phyloP scores from a whole-genome alignment of 495 filamentous ascomycete species.

The Hypoxylon trugodes region DNA sequence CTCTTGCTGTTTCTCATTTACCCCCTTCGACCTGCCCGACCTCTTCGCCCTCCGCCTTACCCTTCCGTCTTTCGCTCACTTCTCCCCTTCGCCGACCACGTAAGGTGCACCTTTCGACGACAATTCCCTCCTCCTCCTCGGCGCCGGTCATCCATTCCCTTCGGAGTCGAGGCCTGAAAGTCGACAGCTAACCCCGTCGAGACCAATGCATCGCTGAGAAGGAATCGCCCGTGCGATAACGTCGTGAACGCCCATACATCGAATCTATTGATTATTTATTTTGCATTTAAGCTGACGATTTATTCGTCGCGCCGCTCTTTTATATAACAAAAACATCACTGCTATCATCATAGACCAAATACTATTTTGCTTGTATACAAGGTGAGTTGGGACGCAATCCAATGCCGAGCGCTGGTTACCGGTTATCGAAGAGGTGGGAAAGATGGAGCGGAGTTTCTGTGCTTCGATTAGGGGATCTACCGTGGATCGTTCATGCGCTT shows the following conservation, averaged over 20 bases:
- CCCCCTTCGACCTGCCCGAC: slow-evolving; percentile 36
- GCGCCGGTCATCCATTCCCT: slow-evolving; percentile 28
- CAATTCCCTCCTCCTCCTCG: slow-evolving; percentile 27
- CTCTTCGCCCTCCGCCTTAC: slow-evolving; percentile 30
- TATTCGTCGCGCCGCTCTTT: slow-evolving; percentile 43
- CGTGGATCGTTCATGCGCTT: slow-evolving; percentile 34
- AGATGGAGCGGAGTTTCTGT: slow-evolving; percentile 22
- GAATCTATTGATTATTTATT: slow-evolving; percentile 17
- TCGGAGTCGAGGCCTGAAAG: slow-evolving; percentile 26
- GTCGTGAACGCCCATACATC: slow-evolving; percentile 37
- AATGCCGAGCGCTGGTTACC: not conserved
- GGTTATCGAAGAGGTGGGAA: slow-evolving; percentile 4
- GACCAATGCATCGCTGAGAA: slow-evolving; percentile 41
- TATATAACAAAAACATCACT: slow-evolving; percentile 25
- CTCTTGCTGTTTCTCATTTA: slow-evolving; percentile 42
- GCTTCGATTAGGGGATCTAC: slow-evolving; percentile 24
- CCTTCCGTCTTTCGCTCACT: slow-evolving; percentile 38
- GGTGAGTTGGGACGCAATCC: slow-evolving; percentile 17
- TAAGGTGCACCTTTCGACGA: slow-evolving; percentile 41
- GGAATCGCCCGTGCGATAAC: slow-evolving; percentile 41
- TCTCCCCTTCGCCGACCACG: slow-evolving; percentile 41
- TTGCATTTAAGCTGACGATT: slow-evolving; percentile 39
- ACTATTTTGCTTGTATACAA: slow-evolving; percentile 36
- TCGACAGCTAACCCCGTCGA: slow-evolving; percentile 29
- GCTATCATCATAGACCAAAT: slow-evolving; percentile 11